Conservation (phyloP, 1,139 yeast genomes). For the Blastobotrys illinoisensis region DNA sequence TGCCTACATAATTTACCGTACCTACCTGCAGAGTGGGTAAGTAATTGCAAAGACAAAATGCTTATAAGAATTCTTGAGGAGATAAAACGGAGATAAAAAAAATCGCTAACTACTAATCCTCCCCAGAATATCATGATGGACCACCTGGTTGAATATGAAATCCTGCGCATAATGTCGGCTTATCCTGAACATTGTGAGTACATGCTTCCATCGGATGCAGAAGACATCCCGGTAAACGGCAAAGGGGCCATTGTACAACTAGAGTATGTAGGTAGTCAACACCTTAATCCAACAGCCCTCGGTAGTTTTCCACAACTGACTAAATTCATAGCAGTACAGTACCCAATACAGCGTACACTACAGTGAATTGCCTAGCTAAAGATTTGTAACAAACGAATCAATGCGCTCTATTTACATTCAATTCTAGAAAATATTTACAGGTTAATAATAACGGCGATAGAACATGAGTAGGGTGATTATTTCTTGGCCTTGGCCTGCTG, state of each 20-base stretch:
- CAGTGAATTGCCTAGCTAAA: too few species aligned
- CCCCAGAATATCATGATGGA: not conserved
- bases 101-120: too few species aligned
- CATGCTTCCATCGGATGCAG: not conserved
- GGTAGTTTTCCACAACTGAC: too few species aligned
- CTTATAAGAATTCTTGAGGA: too few species aligned
- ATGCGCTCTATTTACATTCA: not conserved
- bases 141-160: not conserved
- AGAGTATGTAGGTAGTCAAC: not conserved
- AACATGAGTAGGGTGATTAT: not conserved
- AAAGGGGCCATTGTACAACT: not conserved
- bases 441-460: not conserved
- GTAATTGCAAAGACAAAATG: too few species aligned
- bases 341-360: too few species aligned
- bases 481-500: constrained; percentile 30
- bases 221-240: not conserved
- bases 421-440: constrained; percentile 6
- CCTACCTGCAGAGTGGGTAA: too few species aligned
- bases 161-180: not conserved
- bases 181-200: not conserved
- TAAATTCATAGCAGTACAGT: too few species aligned
- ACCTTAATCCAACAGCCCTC: too few species aligned
- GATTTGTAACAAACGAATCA: not conserved
- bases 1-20: too few species aligned
- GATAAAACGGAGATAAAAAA: too few species aligned